Conservation (phyloP, 139 green algal species). For the Asterochloris erici region DNA sequence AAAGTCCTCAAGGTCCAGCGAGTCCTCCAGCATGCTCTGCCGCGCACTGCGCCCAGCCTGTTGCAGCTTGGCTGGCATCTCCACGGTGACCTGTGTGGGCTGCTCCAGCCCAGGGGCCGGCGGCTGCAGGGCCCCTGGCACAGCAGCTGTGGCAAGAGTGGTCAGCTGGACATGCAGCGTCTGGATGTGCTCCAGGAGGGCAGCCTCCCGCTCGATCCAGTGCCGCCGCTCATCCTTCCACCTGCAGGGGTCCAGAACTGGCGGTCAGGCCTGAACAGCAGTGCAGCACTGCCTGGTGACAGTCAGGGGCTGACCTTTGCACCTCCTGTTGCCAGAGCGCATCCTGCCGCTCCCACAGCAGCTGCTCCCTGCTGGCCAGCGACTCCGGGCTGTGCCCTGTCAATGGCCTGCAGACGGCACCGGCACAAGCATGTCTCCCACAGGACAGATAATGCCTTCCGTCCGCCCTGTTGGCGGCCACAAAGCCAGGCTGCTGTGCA, state of each 20-base stretch:
- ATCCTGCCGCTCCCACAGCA: conserved; percentile 22
- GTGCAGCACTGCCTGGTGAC: neutral
- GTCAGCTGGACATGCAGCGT: conserved; percentile 5
- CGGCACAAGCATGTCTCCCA: no score
- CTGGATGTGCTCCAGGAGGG: conserved; percentile 8
- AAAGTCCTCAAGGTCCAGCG: no score
- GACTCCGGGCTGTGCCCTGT: no score
- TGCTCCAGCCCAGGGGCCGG: neutral
- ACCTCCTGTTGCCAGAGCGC: conserved; percentile 20
- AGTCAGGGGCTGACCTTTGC: conserved; percentile 6
- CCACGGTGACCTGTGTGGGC: neutral
- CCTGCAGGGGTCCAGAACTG: neutral
- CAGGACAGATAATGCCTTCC: no score
- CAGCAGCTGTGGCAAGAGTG: neutral
- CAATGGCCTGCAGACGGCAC: no score
- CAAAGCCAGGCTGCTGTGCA: no score
- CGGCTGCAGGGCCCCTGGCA: neutral
- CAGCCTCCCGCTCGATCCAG: conserved; percentile 1
- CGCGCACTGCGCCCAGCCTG: neutral
- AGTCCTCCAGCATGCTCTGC: no score
- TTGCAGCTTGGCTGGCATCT: neutral
- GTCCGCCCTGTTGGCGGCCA: no score
- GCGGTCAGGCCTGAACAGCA: no score
- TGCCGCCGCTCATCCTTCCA: conserved; percentile 9
- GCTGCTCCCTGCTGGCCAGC: neutral